These are phyloP conservation scores for Saksenaea vasiformis DNA, from an alignment of 371 early-diverging fungal species.

Conservation along the genomic window DNA sequence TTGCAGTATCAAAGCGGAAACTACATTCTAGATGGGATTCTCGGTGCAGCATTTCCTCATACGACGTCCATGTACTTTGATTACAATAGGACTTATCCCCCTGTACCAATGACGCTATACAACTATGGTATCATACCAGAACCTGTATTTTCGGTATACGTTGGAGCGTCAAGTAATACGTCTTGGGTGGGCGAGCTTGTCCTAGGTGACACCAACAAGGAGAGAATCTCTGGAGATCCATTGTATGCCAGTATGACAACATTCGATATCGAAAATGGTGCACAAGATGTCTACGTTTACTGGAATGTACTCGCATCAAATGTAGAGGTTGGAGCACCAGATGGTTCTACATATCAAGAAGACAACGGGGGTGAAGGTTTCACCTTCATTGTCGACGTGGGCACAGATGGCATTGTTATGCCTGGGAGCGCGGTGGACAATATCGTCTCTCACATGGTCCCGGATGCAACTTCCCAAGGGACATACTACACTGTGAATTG, in stretches of 20 bases:
- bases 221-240: conserved; percentile 30
- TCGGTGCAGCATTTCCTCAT: conserved; percentile 24
- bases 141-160: conserved; percentile 24
- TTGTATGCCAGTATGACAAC: conserved; percentile 21
- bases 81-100: conserved; percentile 15
- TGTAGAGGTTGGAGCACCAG: background rate
- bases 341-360: background rate
- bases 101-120: conserved; percentile 21
- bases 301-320: background rate
- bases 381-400: background rate
- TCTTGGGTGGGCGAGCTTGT: conserved; percentile 44
- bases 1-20: conserved; percentile 14
- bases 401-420: background rate
- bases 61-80: conserved; percentile 16
- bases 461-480: background rate
- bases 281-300: background rate
- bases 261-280: background rate
- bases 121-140: conserved; percentile 19
- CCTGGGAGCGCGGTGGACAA: background rate
- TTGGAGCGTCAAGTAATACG: conserved; percentile 11
- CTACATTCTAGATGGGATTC: conserved; percentile 21
- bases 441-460: background rate
- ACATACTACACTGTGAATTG: background rate
- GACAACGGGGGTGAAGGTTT: background rate
- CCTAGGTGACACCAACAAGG: conserved; percentile 47